Evolutionary conservation across 139 green algal genomes (phyloP), one percentile per base, ranked within the genome.

Genomic region (Closterium sp.): DNA sequence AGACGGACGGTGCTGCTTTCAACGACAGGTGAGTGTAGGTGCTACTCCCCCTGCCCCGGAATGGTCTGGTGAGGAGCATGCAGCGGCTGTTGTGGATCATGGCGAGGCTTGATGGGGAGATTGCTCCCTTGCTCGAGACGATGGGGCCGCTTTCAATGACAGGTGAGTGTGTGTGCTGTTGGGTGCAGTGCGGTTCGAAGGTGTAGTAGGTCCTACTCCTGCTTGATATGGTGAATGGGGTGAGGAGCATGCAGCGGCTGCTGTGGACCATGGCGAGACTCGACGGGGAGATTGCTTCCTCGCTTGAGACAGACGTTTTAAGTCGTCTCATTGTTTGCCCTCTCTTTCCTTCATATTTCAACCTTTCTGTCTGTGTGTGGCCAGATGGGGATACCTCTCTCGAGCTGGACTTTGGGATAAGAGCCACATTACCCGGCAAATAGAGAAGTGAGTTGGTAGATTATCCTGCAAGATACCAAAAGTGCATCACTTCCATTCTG

Each of bases 381-480:
- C 34, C 92, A 97, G 96, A 73, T 99, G 97, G 97, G 97, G 97
- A 70, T 99, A 98, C 95, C 96, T 99, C 19, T 96, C 89, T 24
- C 89, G 89, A 27, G 96, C 98, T 11, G 98, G 98, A 84, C 95
- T 99, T n/a, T 98, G 99, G 92, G 98, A 99, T 96, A 99, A 99
- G 95, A 97, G 91, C 28, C 97, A 99, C 92, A 96, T 99, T 21
- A 97, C 96, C 86, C 92, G 97, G 2, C 98, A 99, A 95, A 99
- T 99, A 87, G 98, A 99, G 88, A 99, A 99, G 96, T 94, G 30
- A 92, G 92, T 85, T n/a, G 85, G 62, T 50, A 50, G 38, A 50
- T 50, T 50, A 50, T 50, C 38, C 38, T 50, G 38, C 38, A 50
- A 50, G 38, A 50, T 50, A 50, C 38, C 13, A 50, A 9, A 50